Base-by-base conservation (phyloP, 2,329 filamentous ascomycete species). In the Phialophora chinensis region DNA sequence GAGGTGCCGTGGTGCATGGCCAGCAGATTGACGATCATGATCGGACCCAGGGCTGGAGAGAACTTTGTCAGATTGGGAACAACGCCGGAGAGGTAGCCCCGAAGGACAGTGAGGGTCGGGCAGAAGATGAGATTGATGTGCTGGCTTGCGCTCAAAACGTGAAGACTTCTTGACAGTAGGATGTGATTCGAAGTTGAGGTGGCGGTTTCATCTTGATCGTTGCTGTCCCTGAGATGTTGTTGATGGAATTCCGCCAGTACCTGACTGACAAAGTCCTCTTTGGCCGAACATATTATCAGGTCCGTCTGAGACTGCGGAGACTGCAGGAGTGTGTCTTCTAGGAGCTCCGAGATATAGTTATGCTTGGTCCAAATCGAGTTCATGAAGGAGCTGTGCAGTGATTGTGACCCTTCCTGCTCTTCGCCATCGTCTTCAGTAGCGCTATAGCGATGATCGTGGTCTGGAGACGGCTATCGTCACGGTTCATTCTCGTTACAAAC, bases 41-140 rank as follows among this genome's bases (percentile, higher is more conserved):
- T 72, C n/a, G 77, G 72, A n/a, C 63, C 69, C 25, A 38, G 7
- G 12, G 38, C n/a, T 79, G 63, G 79, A 75, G 69, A 2, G 76
- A 69, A 20, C 79, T 79, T 66, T 87, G 84, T 27, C 12, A 57
- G 14, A 47, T 31, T n/a, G n/a, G 27, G 38, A 38, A n/a, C 23
- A 42, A 64, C 66, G 60, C 86, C 83, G 50, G 90, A 83, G 20
- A 97, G 83, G 73, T 90, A 91, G 42, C 91, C 91, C 62, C 92
- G 89, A 6, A 97, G 85, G 76, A 91, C 88, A 25, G 90, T 88
- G 62, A 95, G 84, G 2, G 90, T 92, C 0, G 91, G 88, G 62
- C 88, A 86, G 78, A 96, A 97, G 42, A 87, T 80, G 8, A 93
- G 77, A 62, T 86, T 87, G 69, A 96, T 85, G 72, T 89, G 87